Percentiles rank a stretch among this genome's conserved stretches.
Evolutionary conservation across 2,329 filamentous ascomycete species (phyloP).

Genomic region (Phialophora verrucosa): DNA sequence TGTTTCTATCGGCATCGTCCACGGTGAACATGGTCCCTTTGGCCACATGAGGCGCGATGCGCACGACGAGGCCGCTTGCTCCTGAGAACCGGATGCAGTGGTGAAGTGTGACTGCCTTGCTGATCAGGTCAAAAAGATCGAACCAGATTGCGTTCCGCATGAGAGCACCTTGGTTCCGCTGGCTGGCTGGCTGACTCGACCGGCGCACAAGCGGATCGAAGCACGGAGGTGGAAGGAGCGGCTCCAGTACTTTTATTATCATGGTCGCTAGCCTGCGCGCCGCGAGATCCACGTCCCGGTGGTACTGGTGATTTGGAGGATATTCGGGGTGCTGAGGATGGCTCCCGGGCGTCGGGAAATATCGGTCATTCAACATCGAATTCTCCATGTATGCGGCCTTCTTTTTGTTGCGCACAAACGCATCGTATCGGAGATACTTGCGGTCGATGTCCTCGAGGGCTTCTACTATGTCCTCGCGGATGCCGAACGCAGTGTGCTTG

Average conservation of each 20-base stretch:
- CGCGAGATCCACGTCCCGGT: slow-evolving; percentile 10
- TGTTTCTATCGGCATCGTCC: slow-evolving; percentile 11
- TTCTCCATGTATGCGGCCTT: slow-evolving; percentile 20
- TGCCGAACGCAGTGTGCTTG: slow-evolving; percentile 32
- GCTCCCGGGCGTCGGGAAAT: background rate
- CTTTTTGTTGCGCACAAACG: slow-evolving; percentile 34
- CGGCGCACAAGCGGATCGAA: slow-evolving; percentile 15
- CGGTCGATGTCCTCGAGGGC: slow-evolving; percentile 30
- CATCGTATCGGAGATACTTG: slow-evolving; percentile 35
- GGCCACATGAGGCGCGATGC: slow-evolving; percentile 26
- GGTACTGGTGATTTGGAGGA: slow-evolving; percentile 7
- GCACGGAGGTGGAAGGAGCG: slow-evolving; percentile 22
- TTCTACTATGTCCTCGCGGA: slow-evolving; percentile 14
- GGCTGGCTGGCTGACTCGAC: background rate
- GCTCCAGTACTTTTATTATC: slow-evolving; percentile 24
- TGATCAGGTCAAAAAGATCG: slow-evolving; percentile 26
- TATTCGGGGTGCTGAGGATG: background rate
- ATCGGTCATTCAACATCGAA: slow-evolving; percentile 7
- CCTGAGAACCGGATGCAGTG: slow-evolving; percentile 32
- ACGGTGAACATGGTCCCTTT: slow-evolving; percentile 26
- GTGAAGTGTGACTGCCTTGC: slow-evolving; percentile 23
- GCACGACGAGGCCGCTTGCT: slow-evolving; percentile 29
- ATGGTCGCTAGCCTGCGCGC: slow-evolving; percentile 17
- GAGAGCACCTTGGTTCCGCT: background rate
- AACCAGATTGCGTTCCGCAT: slow-evolving; percentile 13